Percentiles rank a stretch among this genome's conserved stretches.
phyloP scores from a whole-genome alignment of 768 basidiomycete genomes.

The Xerocomus brunneocitrinus region DNA sequence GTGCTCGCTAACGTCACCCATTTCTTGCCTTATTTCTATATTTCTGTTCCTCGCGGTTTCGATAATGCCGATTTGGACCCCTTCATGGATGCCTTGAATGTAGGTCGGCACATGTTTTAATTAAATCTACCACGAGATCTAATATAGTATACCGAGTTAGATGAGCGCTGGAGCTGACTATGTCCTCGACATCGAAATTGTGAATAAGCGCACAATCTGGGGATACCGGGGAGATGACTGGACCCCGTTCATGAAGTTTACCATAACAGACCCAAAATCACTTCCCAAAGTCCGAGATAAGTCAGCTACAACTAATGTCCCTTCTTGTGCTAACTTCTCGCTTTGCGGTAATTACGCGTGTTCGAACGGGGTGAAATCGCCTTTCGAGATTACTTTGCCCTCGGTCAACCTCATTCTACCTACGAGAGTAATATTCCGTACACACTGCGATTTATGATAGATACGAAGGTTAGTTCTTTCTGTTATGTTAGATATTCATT shows the following conservation, averaged over 20 bases:
- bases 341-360: conserved; percentile 39
- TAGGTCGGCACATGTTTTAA: conserved; percentile 33
- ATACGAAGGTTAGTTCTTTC: conserved; percentile 65
- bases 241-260: conserved; percentile 82
- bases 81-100: conserved; percentile 72
- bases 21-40: conserved; percentile 92
- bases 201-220: conserved; percentile 73
- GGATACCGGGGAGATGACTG: conserved; percentile 82
- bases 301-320: conserved; percentile 32
- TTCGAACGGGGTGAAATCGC: conserved; percentile 74
- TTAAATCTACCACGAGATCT: background rate
- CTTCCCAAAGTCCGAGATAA: conserved; percentile 91
- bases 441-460: conserved; percentile 95
- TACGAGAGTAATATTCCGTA: conserved; percentile 95
- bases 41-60: conserved; percentile 84
- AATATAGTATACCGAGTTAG: conserved; percentile 10
- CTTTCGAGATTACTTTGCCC: conserved; percentile 57
- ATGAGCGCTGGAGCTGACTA: conserved; percentile 28
- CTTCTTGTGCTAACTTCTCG: conserved; percentile 11
- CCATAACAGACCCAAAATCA: conserved; percentile 62
- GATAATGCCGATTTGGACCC: conserved; percentile 57
- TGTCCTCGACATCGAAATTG: conserved; percentile 53
- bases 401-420: conserved; percentile 51
- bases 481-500: background rate
- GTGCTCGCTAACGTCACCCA: conserved; percentile 78